phyloP scores from a whole-genome alignment of 2,329 filamentous ascomycete species.

The Cytospora mali region DNA sequence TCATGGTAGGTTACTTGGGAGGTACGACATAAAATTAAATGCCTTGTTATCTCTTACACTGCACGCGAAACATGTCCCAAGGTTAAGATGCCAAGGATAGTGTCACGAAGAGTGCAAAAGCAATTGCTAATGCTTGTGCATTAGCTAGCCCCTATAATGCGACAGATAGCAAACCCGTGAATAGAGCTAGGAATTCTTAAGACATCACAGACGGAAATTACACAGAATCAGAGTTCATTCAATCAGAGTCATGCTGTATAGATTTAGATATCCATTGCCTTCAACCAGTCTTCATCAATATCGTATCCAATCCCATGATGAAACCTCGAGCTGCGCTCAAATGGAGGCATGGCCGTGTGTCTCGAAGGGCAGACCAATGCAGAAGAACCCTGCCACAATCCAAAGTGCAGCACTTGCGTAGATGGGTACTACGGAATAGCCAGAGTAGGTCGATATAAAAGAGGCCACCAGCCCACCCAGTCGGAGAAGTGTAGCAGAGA shows the following conservation, averaged over 20 bases:
- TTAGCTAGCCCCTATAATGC: too few relatives aligned
- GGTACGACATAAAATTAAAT: too few relatives aligned
- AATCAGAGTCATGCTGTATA: neutral
- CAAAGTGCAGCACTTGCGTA: constrained; percentile 49
- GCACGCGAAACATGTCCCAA: too few relatives aligned
- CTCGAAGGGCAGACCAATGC: constrained; percentile 47
- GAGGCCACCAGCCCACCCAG: constrained; percentile 45
- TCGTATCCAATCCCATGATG: neutral
- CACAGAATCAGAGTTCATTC: too few relatives aligned
- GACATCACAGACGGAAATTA: too few relatives aligned
- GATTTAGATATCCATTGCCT: neutral
- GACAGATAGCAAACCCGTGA: too few relatives aligned
- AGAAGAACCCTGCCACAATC: constrained; percentile 45
- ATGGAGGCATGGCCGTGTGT: constrained; percentile 43
- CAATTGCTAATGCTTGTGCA: too few relatives aligned
- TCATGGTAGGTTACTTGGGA: too few relatives aligned
- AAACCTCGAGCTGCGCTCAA: constrained; percentile 19
- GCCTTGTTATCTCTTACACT: too few relatives aligned
- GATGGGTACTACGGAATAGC: constrained; percentile 47
- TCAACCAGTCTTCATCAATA: neutral
- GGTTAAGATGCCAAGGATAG: too few relatives aligned
- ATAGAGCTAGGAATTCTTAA: too few relatives aligned
- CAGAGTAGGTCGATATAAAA: constrained; percentile 46
- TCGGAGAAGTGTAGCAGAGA: constrained; percentile 44
- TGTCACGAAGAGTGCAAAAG: too few relatives aligned